Evolutionary conservation across 768 basidiomycete species (phyloP).

Genomic region (Auriscalpium vulgare): DNA sequence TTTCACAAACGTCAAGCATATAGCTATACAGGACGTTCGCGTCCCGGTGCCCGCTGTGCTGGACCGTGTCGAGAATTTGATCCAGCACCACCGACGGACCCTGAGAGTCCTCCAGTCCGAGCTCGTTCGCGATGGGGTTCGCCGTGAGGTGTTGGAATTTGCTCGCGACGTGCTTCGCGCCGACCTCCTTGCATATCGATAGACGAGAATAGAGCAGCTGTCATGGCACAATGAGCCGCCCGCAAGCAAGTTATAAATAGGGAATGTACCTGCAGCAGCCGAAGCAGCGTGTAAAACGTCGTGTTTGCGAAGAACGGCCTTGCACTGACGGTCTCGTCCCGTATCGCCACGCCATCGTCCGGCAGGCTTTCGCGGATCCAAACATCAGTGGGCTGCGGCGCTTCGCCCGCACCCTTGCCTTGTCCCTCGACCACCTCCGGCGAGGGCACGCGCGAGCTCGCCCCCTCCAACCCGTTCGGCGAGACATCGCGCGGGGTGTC

Average conservation of each 20-base stretch:
- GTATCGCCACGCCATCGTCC: constrained; percentile 10
- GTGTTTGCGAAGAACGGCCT: constrained; percentile 85
- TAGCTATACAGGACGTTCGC: constrained; percentile 80
- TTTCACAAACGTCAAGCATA: constrained; percentile 84
- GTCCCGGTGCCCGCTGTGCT: constrained; percentile 35
- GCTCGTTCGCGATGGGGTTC: constrained; percentile 75
- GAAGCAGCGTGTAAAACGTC: constrained; percentile 83
- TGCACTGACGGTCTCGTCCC: constrained; percentile 24
- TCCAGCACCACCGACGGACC: constrained; percentile 61
- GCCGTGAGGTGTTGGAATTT: constrained; percentile 58
- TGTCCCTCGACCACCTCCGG: background rate
- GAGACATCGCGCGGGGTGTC: background rate
- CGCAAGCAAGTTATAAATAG: background rate
- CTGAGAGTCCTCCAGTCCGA: constrained; percentile 81
- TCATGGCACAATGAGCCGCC: constrained; percentile 1
- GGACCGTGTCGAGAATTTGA: constrained; percentile 57
- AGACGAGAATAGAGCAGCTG: constrained; percentile 88
- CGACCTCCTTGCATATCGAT: constrained; percentile 75
- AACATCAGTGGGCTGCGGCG: background rate
- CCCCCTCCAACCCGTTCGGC: constrained; percentile 16
- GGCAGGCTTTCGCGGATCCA: constrained; percentile 14
- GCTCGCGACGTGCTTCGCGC: constrained; percentile 58
- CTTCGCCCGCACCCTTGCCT: background rate
- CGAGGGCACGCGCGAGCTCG: background rate
- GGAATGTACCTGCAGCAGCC: constrained; percentile 73